These are phyloP conservation scores for Chaetothyriales sp. DNA, from an alignment of 2,329 filamentous ascomycete genomes.

Conservation along the genomic window DNA sequence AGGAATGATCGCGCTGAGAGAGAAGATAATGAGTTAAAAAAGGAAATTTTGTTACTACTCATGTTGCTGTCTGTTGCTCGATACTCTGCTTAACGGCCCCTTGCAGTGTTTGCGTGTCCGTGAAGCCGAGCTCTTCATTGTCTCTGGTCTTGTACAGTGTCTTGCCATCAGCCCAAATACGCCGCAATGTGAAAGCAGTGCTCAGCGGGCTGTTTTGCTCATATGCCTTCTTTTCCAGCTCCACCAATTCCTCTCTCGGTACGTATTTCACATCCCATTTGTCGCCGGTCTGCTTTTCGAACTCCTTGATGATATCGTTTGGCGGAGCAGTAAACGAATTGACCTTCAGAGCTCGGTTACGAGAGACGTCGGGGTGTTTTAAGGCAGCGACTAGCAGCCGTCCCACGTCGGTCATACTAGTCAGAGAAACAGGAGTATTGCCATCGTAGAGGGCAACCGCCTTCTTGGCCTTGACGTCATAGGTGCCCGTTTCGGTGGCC, in stretches of 20 bases:
- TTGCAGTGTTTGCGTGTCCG: slow-evolving; percentile 9
- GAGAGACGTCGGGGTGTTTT: slow-evolving; percentile 38
- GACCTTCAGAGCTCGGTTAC: slow-evolving; percentile 47
- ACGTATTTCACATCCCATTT: slow-evolving; percentile 41
- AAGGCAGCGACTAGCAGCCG: slow-evolving; percentile 50
- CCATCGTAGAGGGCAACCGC: slow-evolving; percentile 50
- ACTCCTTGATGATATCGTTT: slow-evolving; percentile 48
- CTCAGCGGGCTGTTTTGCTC: slow-evolving; percentile 37
- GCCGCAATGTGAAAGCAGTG: slow-evolving; percentile 44
- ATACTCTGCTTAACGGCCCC: slow-evolving; percentile 12
- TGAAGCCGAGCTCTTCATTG: slow-evolving; percentile 43
- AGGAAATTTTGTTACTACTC: not conserved
- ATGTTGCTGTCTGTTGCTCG: slow-evolving; percentile 6
- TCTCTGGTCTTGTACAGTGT: slow-evolving; percentile 57
- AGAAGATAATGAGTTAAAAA: too few species aligned
- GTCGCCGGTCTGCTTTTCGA: slow-evolving; percentile 49
- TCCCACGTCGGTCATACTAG: slow-evolving; percentile 56
- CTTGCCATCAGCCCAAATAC: slow-evolving; percentile 60
- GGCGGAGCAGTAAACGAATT: slow-evolving; percentile 57
- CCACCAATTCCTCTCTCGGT: slow-evolving; percentile 38
- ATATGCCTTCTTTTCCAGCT: slow-evolving; percentile 47
- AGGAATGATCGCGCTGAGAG: too few species aligned
- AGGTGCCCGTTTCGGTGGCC: slow-evolving; percentile 35
- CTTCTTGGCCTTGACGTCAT: slow-evolving; percentile 41
- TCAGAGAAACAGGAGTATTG: slow-evolving; percentile 48